Evolutionary conservation across 2,329 filamentous ascomycete species (phyloP), one percentile per base, ranked within the genome.

Genomic region (Fusarium euwallaceae): DNA sequence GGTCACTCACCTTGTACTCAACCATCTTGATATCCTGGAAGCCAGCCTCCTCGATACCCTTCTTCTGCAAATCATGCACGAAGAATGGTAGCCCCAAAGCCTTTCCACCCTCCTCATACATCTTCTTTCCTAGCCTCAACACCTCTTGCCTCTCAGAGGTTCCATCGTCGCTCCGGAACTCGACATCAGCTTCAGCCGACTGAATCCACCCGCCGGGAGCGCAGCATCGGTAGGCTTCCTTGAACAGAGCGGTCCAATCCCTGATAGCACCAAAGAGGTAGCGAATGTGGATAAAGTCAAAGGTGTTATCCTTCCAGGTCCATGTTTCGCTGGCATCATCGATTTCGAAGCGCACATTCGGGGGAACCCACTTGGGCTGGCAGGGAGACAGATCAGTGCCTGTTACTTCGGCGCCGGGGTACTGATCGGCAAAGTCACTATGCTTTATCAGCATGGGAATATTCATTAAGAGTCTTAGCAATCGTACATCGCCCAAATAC

Each of bases 301-400:
- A 77, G 41, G 48, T 36, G 37, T 64, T 32, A 4, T 45, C 12
- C 4, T 64, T 60, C 72, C 74, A 76, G 3, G 75, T 77, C 75
- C 75, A 75, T 20, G 14, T 22, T n/a, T 27, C 62, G 1, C 61
- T 75, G 17, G 75, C 75, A 16, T 77, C 75, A 10, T 77, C 75
- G 29, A 77, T 63, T 14, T 75, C 67, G 41, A 77, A 77, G 1
- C 64, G 68, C 11, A 77, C 72, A 6, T 77, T 77, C 2, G 75
- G 74, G 2, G 74, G 74, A n/a, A 77, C 70, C 70, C 72, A 77
- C 43, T 65, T 16, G 1, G 75, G 75, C 4, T 77, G 75, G 8
- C 67, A 70, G 10, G 75, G 75, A 4, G 75, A 77, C 2, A 77
- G 64, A n/a, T 77, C 75, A 4, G 75, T 77, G 4, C 74, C 74